These are phyloP conservation scores for Auriscalpium orientale DNA, from an alignment of 768 basidiomycete species.

Conservation along the genomic window DNA sequence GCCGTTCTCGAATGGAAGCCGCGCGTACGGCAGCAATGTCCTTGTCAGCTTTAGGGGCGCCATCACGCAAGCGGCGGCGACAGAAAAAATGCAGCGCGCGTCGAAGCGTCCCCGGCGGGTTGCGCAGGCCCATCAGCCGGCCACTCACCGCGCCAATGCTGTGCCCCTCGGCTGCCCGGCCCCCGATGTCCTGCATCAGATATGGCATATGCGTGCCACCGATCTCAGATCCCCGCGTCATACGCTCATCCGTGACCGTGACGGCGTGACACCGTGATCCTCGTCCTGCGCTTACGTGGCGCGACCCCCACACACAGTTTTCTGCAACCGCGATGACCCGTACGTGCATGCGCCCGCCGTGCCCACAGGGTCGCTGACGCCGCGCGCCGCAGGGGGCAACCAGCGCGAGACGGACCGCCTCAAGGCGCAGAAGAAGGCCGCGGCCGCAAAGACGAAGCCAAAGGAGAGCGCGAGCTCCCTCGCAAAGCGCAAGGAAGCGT, in stretches of 20 bases:
- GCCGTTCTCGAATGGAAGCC: too few species aligned
- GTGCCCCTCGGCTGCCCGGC: too few species aligned
- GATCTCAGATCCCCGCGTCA: background rate
- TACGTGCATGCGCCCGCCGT: too few species aligned
- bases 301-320: background rate
- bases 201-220: background rate
- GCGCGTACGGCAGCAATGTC: too few species aligned
- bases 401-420: conserved; percentile 71
- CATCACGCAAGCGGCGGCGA: too few species aligned
- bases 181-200: too few species aligned
- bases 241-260: background rate
- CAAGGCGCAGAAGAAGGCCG: conserved; percentile 67
- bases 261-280: background rate
- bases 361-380: background rate
- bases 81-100: too few species aligned
- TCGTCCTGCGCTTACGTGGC: background rate
- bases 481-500: conserved; percentile 71
- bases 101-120: too few species aligned
- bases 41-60: too few species aligned
- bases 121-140: background rate
- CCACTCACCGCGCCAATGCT: background rate
- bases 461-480: conserved; percentile 62
- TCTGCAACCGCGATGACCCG: conserved; percentile 10
- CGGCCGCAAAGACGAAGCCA: conserved; percentile 47
- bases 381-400: conserved; percentile 55